Base-by-base conservation (phyloP, 2,329 filamentous ascomycete species). In the Magnaporthiopsis rhizophila region DNA sequence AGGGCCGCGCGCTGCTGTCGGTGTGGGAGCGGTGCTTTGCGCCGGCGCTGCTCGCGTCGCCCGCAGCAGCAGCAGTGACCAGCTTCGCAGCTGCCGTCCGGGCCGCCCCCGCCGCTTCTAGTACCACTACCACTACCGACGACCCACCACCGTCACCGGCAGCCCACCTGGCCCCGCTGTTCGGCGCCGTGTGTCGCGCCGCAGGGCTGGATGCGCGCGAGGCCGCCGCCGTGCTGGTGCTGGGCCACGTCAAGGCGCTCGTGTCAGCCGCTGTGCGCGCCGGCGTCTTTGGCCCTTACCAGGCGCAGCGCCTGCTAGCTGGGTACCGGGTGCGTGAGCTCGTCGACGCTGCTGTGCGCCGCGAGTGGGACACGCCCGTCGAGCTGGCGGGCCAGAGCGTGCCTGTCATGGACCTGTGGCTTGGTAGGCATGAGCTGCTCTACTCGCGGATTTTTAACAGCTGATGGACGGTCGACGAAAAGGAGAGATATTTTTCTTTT, bases 371-470 rank as follows among this genome's bases (percentile, higher is more conserved):
- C 18, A 84, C 79, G 65, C 73, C 70, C 1, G 78, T 88, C 0
- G 86, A 89, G 65, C 83, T 88, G 67, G 90, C 90, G 3, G 89
- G 88, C 6, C 89, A 94, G 78, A 86, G 80, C 64, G 87, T 92
- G 67, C 91, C 91, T 1, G 83, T 87, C 1, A 87, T 94, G 83
- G 91, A 95, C 77, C 74, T 95, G 38, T 95, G 91, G 90, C 82
- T 92, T 71, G 91, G 91, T 3, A 82, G 91, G 72, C 91, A 95
- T 74, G 91, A 95, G 80, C 79, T 91, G 72, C 74, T 95, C 68
- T 95, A 95, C 74, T 93, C 90, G 65, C 85, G 91, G 69, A 94
- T 95, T 64, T 95, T 95, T 72, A 95, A 95, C 76, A 93, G 90
- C 70, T 94, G 71, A 76, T 2, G 21, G 45, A 45, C 15, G 7